Percentiles rank a stretch among this genome's conserved stretches.
Conservation (phyloP, 495 filamentous ascomycete species). For the Tuber microsphaerosporum region DNA sequence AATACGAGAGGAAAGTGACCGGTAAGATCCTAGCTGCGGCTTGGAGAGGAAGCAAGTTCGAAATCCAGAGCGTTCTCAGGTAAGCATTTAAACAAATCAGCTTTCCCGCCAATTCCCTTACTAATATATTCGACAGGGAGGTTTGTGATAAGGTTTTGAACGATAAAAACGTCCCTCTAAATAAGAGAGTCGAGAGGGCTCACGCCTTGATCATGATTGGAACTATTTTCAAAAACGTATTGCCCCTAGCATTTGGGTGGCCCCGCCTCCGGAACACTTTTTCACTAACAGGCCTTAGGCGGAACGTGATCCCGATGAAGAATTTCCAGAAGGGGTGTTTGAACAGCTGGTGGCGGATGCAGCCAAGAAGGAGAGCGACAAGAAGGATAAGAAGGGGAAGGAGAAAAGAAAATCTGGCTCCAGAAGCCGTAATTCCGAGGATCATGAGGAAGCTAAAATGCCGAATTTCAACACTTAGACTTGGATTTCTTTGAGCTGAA, state of each 20-base stretch:
- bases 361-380: constrained; percentile 82
- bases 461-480: background rate
- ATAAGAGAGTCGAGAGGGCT: constrained; percentile 83
- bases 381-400: constrained; percentile 63
- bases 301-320: constrained; percentile 83
- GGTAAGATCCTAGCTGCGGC: constrained; percentile 98
- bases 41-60: constrained; percentile 93
- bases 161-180: constrained; percentile 74
- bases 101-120: background rate
- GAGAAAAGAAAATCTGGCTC: constrained; percentile 50
- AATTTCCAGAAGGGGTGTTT: constrained; percentile 97
- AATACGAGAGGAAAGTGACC: constrained; percentile 89
- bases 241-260: constrained; percentile 31
- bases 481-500: background rate
- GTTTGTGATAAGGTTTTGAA: constrained; percentile 52
- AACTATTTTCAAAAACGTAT: constrained; percentile 78
- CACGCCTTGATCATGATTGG: constrained; percentile 81
- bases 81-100: constrained; percentile 45
- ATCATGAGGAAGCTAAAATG: background rate
- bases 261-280: background rate
- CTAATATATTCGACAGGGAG: constrained; percentile 21
- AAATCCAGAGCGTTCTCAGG: constrained; percentile 91
- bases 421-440: background rate
- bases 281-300: constrained; percentile 53
- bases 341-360: constrained; percentile 97